Conservation (phyloP, 2,329 filamentous ascomycete genomes). For the Aulographum hederae region DNA sequence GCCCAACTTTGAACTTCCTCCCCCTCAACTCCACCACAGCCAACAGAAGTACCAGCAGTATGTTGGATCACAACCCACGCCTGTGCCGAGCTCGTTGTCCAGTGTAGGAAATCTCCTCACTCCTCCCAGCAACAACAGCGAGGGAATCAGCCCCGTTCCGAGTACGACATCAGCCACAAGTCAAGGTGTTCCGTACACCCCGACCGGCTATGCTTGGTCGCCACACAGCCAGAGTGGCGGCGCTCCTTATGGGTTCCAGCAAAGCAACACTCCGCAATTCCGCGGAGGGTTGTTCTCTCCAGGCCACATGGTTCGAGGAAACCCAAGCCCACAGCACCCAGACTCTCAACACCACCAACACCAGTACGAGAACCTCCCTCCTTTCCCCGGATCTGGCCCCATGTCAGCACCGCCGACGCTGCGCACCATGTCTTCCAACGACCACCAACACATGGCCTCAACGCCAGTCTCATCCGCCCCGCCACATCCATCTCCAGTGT, state of each 20-base stretch:
- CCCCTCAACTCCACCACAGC: slow-evolving; percentile 2
- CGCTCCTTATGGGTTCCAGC: slow-evolving; percentile 33
- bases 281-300: no score
- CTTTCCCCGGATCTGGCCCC: slow-evolving; percentile 41
- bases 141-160: slow-evolving; percentile 44
- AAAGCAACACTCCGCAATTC: no score
- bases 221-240: slow-evolving; percentile 26
- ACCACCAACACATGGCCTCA: slow-evolving; percentile 11
- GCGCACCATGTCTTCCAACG: slow-evolving; percentile 24
- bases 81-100: slow-evolving; percentile 26
- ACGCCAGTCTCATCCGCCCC: slow-evolving; percentile 8
- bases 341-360: slow-evolving; percentile 2
- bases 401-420: slow-evolving; percentile 34
- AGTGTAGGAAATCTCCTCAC: slow-evolving; percentile 45
- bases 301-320: background rate
- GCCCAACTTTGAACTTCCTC: slow-evolving; percentile 48
- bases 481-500: slow-evolving; percentile 30
- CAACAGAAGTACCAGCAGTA: slow-evolving; percentile 30
- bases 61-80: slow-evolving; percentile 25
- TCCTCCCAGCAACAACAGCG: slow-evolving; percentile 40
- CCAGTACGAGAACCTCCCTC: slow-evolving; percentile 38
- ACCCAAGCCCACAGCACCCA: background rate
- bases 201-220: slow-evolving; percentile 42
- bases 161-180: slow-evolving; percentile 42
- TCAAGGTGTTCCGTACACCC: slow-evolving; percentile 38